Base-by-base conservation (phyloP, 1,284 basidiomycete genomes). In the Tylopilus sp. region DNA sequence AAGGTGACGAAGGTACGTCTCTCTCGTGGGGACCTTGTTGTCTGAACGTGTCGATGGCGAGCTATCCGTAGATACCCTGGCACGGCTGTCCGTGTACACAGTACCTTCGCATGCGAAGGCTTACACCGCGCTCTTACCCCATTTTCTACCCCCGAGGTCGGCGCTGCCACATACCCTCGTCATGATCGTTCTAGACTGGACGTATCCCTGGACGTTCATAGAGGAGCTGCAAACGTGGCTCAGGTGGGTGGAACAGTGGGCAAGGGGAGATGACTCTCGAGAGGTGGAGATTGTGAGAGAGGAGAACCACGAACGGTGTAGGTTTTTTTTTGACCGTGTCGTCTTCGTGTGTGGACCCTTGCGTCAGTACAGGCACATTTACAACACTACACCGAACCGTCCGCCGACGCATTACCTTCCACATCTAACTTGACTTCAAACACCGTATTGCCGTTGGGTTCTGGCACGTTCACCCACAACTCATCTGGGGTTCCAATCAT, bases 131-230 rank as follows among this genome's bases (percentile, higher is more conserved):
- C 71, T 98, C n/a, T 66, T 97, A 1, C 89, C 92, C 0, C 82
- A 89, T 54, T 92, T 94, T 49, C 72, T 97, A 16, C 86, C 91
- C 0, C 84, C 89, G 6, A 74, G 77, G 49, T 71, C 78, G 15
- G 74, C 82, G 6, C 68, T 94, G 9, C 76, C 84, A 31, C 88
- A 96, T 60, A 89, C 92, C 0, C 76, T 93, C 12, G 81, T 94
- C 41, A 73, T 97, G 58, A 89, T 98, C 58, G 80, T 87, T 0
- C 74, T 98, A n/a, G 96, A 99, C 67, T 98, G 95, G 96, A 93
- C 92, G 57, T 81, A 82, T 57, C 96, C 96, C 0, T 93, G 90
- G 82, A 81, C 84, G 0, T 97, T 98, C 69, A 68, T 96, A 1
- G 82, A 87, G n/a, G 89, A 98, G 61, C 73, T 99, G 6, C 74